phyloP scores from a whole-genome alignment of 345 rosid species.

The Citrus glauca region DNA sequence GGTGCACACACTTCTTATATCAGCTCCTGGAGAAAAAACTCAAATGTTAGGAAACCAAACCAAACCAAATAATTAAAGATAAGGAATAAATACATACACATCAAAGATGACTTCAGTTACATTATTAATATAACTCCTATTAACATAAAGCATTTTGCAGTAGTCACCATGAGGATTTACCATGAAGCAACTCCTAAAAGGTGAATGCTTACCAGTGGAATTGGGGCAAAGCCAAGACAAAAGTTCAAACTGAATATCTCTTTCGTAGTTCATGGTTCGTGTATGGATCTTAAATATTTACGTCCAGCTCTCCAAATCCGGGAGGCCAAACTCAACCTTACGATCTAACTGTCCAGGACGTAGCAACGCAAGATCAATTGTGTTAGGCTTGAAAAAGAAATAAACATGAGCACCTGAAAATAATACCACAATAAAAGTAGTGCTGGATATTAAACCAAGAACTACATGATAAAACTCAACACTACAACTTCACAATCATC shows the following conservation, averaged over 20 bases:
- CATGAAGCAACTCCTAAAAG: not conserved
- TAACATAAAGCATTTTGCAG: not conserved
- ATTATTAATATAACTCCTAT: not conserved
- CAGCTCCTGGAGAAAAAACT: conserved; percentile 61
- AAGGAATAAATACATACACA: not conserved
- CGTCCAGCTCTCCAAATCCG: conserved; percentile 85
- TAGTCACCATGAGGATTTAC: not conserved
- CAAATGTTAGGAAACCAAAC: not conserved
- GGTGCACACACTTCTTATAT: conserved; percentile 89
- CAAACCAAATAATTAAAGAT: not conserved
- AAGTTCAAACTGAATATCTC: conserved; percentile 85
- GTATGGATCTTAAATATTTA: conserved; percentile 94
- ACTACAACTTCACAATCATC: not conserved
- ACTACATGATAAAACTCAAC: not conserved
- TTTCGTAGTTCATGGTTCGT: conserved; percentile 85
- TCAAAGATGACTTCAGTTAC: not conserved
- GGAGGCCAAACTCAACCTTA: conserved; percentile 95
- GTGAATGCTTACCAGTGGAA: conserved; percentile 61
- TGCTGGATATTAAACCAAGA: not conserved
- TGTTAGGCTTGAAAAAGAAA: conserved; percentile 67
- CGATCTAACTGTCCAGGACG: conserved; percentile 96
- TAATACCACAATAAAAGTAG: not conserved
- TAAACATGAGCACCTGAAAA: not conserved
- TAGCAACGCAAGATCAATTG: conserved; percentile 82
- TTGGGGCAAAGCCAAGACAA: conserved; percentile 89